A percentile compares a stretch with the other conserved stretches of the same genome.
Evolutionary conservation across 139 green algal species (phyloP).

Genomic region (Eudorina sp.): DNA sequence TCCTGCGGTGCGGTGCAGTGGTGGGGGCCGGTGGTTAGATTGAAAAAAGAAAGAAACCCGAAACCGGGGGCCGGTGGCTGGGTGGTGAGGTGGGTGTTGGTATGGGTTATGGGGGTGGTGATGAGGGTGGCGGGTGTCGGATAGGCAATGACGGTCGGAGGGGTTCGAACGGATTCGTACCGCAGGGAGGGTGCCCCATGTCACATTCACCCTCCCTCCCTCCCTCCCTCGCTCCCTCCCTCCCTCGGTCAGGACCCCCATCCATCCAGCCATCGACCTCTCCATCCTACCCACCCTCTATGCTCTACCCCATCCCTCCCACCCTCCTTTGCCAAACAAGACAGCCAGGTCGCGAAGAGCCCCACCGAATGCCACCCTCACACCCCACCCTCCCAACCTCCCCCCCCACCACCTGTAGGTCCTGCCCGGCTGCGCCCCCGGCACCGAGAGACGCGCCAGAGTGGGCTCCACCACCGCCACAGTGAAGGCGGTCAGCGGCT

Average conservation of each 20-base stretch:
- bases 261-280: neutral
- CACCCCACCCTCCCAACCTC: no score
- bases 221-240: no score
- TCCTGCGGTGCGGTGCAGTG: neutral
- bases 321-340: neutral
- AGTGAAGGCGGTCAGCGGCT: neutral
- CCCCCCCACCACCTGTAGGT: conserved; percentile 1
- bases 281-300: neutral
- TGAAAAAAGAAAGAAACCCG: neutral
- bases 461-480: neutral
- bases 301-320: neutral
- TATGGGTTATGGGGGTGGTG: neutral
- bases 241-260: no score
- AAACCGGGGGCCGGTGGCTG: no score
- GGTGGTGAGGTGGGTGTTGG: neutral
- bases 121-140: neutral
- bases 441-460: neutral
- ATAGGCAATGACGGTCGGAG: neutral
- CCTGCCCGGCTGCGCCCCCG: neutral
- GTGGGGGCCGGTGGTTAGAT: neutral
- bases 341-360: neutral
- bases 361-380: no score
- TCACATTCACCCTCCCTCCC: no score
- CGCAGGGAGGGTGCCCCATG: no score
- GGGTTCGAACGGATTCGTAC: neutral